phyloP scores from a whole-genome alignment of 768 basidiomycete genomes.

The Pleurotus cornucopiae region DNA sequence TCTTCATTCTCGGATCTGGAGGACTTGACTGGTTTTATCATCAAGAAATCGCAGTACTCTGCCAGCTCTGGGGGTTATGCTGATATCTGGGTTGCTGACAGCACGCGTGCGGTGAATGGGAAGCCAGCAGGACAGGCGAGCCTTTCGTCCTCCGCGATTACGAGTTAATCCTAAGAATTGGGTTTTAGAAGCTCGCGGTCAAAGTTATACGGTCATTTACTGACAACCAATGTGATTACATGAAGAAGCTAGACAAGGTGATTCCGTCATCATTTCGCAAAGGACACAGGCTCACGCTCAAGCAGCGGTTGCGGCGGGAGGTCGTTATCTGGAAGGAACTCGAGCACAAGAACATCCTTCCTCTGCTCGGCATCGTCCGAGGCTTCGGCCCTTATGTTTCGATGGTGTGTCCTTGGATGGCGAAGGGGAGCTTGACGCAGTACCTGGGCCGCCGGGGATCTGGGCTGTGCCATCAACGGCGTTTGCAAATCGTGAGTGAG shows the following conservation, averaged over 20 bases:
- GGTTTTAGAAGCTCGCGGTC: slow-evolving; percentile 5
- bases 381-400: slow-evolving; percentile 24
- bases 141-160: not conserved
- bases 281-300: too few species aligned
- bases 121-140: not conserved
- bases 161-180: not conserved
- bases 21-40: not conserved
- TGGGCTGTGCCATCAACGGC: not conserved
- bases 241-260: slow-evolving; percentile 10
- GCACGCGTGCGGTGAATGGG: not conserved
- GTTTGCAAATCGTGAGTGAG: slow-evolving; percentile 6
- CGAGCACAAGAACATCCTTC: slow-evolving; percentile 26
- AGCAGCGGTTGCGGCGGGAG: slow-evolving; percentile 24
- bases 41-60: not conserved
- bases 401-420: slow-evolving; percentile 28
- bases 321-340: slow-evolving; percentile 23
- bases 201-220: slow-evolving; percentile 9
- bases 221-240: not conserved
- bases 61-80: not conserved
- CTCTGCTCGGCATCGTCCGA: slow-evolving; percentile 21
- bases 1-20: not conserved
- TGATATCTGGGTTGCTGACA: not conserved
- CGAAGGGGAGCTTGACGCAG: slow-evolving; percentile 20
- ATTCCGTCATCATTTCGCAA: too few species aligned
- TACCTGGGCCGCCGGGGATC: slow-evolving; percentile 14